Base-by-base conservation (phyloP, 768 basidiomycete genomes). In the Kondoa malvinella region DNA sequence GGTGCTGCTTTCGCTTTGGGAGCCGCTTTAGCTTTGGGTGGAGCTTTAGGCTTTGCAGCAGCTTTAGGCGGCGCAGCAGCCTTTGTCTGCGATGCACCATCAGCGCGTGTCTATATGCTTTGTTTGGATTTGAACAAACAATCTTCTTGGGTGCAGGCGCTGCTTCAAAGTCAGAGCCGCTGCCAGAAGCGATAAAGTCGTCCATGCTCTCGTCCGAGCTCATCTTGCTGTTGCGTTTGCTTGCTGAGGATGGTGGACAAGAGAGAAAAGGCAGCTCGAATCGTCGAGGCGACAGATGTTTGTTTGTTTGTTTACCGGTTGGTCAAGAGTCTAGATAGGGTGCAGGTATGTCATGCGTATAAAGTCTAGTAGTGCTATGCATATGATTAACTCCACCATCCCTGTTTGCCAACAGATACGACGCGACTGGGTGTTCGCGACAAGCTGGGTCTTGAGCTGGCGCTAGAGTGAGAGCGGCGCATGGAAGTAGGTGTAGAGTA, bases 21-120 rank as follows among this genome's bases (percentile, higher is more conserved):
- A 40, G 72, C 57, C 61, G 66, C 69, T 27, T 56, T 30, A 61
- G 67, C 34, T 68, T 74, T 74, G 16, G 76, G 72, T 2, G 79
- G 78, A 1, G 81, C 76, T 73, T 84, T 87, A 1, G 80, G 64
- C 73, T 85, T 87, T 0, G 78, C 71, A 4, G 72, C 57, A 8
- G 69, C 66, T 40, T 65, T 64, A 16, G 27, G 27, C 32, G 64
- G 30, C 15, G 32, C 31, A 4, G 64, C 12, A 17, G 80, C 66
- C 72, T 83, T 85, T 8, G 78, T 66, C 26, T 71, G 65, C 3
- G 77, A 69, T 57, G 77, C 75, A 3, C n/a, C n/a, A n/a, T n/a
- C n/a, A n/a, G n/a, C n/a, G n/a, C n/a, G n/a, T n/a, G 79, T 72
- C 60, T 80, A 81, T 0, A 34, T 60, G 70, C 71, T 72, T 74